Evolutionary conservation across 768 basidiomycete genomes (phyloP).

Genomic region (Rhodotorula diobovata): DNA sequence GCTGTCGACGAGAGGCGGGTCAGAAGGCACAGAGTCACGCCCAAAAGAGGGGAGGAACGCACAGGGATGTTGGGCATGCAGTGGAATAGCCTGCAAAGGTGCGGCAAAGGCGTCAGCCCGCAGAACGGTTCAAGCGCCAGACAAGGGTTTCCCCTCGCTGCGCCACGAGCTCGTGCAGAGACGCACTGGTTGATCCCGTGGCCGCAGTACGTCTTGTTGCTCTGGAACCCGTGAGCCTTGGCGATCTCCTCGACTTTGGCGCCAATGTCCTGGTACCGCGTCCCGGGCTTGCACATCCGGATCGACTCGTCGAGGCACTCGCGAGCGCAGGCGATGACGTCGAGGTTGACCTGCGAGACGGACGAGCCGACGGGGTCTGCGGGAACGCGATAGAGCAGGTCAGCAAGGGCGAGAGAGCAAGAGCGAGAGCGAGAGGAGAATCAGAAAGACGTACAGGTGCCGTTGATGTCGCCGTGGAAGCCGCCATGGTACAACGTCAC

Average conservation of each 20-base stretch:
- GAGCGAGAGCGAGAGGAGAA: background rate
- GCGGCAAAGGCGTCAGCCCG: background rate
- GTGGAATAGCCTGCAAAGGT: constrained; percentile 35
- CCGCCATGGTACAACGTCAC: constrained; percentile 75
- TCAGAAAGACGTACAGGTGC: constrained; percentile 32
- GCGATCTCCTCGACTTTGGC: constrained; percentile 84
- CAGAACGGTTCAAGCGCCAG: no score
- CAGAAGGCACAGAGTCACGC: background rate
- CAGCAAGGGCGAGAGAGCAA: background rate
- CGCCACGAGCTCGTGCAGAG: no score
- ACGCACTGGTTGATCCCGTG: constrained; percentile 43
- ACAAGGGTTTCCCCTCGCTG: no score
- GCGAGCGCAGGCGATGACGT: constrained; percentile 75
- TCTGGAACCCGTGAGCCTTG: constrained; percentile 74
- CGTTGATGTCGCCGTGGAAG: constrained; percentile 69
- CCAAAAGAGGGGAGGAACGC: background rate
- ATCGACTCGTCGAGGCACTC: constrained; percentile 84
- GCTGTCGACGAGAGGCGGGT: background rate
- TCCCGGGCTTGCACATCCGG: constrained; percentile 86
- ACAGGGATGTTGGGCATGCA: constrained; percentile 38
- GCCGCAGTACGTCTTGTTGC: constrained; percentile 61
- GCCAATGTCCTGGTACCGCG: constrained; percentile 80
- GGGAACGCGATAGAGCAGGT: constrained; percentile 49
- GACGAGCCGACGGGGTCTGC: constrained; percentile 46
- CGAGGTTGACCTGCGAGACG: constrained; percentile 66